Percentiles rank a stretch among this genome's conserved stretches.
Evolutionary conservation across 2,329 filamentous ascomycete species (phyloP).

Genomic region (Xylaria polymorpha): DNA sequence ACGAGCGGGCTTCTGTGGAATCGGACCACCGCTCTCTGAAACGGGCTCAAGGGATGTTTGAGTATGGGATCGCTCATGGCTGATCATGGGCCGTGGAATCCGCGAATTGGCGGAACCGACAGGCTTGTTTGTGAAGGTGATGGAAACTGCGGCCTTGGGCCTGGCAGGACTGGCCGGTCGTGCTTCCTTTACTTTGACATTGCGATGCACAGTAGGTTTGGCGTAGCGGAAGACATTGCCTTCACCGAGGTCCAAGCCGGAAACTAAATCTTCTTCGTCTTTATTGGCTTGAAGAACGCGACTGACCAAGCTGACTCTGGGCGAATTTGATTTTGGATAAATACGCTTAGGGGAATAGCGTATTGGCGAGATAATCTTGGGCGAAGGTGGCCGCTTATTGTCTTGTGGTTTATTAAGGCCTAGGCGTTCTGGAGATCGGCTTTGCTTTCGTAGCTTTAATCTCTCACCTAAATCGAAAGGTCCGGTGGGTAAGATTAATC

Average conservation of each 20-base stretch:
- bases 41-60: slow-evolving; percentile 89
- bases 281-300: slow-evolving; percentile 51
- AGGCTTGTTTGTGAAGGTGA: slow-evolving; percentile 91
- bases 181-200: slow-evolving; percentile 85
- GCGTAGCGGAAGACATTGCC: slow-evolving; percentile 83
- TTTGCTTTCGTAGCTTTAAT: slow-evolving; percentile 74
- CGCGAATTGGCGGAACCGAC: slow-evolving; percentile 67
- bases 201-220: slow-evolving; percentile 88
- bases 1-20: slow-evolving; percentile 65
- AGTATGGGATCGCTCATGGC: slow-evolving; percentile 74
- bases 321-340: slow-evolving; percentile 29
- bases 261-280: slow-evolving; percentile 81
- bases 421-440: slow-evolving; percentile 34
- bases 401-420: slow-evolving; percentile 15
- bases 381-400: slow-evolving; percentile 21
- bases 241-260: slow-evolving; percentile 87
- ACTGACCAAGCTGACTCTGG: slow-evolving; percentile 35
- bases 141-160: slow-evolving; percentile 79
- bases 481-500: slow-evolving; percentile 85
- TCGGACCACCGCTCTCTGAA: slow-evolving; percentile 84
- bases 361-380: slow-evolving; percentile 24
- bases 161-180: slow-evolving; percentile 76
- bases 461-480: slow-evolving; percentile 85
- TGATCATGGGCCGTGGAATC: slow-evolving; percentile 78
- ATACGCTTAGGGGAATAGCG: slow-evolving; percentile 23